Evolutionary conservation across 2,329 filamentous ascomycete genomes (phyloP).

Genomic region (Exophiala bonariae): DNA sequence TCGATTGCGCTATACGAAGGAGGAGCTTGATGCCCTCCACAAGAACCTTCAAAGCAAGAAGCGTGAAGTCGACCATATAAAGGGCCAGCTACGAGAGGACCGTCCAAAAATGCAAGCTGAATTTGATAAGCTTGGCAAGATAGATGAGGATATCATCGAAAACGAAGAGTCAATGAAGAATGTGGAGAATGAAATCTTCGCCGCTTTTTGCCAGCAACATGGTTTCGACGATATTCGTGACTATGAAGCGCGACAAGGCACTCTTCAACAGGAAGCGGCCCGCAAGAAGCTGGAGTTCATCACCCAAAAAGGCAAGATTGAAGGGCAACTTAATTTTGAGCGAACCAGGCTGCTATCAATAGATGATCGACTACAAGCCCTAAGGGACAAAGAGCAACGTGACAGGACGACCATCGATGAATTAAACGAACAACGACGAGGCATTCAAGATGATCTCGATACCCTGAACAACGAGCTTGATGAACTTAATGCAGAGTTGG

Average conservation of each 20-base stretch:
- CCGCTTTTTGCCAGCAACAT: conserved; percentile 78
- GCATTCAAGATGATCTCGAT: conserved; percentile 72
- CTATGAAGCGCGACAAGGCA: conserved; percentile 91
- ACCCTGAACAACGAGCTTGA: conserved; percentile 75
- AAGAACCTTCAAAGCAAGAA: conserved; percentile 83
- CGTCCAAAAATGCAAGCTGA: conserved; percentile 77
- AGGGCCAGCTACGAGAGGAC: conserved; percentile 71
- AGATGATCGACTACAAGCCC: conserved; percentile 65
- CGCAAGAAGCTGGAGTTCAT: conserved; percentile 86
- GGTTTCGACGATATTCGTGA: conserved; percentile 87
- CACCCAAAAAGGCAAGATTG: conserved; percentile 67
- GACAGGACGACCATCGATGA: conserved; percentile 68
- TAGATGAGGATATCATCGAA: conserved; percentile 56
- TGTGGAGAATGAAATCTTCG: conserved; percentile 87
- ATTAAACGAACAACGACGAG: conserved; percentile 70
- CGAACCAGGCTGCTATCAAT: conserved; percentile 72
- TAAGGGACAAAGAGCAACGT: conserved; percentile 66
- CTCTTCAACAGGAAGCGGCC: conserved; percentile 83
- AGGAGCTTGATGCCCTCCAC: conserved; percentile 75
- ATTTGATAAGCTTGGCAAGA: conserved; percentile 64
- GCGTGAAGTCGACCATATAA: conserved; percentile 73
- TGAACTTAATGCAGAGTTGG: conserved; percentile 69
- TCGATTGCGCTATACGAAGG: conserved; percentile 67
- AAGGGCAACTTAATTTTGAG: conserved; percentile 63
- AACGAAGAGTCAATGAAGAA: conserved; percentile 67